Base-by-base conservation (phyloP, 2,329 filamentous ascomycete species). In the Helotiales sp. region DNA sequence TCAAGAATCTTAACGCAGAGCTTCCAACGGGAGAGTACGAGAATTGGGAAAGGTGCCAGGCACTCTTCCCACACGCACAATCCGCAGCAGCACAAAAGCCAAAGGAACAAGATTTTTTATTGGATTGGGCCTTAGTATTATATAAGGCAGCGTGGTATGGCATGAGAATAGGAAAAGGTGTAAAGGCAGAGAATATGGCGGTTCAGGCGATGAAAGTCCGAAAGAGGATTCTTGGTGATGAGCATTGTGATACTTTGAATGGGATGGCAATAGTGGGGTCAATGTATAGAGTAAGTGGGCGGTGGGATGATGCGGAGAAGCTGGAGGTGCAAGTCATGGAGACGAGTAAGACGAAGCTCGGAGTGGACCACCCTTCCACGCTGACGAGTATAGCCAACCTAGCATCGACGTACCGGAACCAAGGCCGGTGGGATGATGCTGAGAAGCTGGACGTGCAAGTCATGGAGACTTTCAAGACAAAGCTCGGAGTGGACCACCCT, bases 1-100 rank as follows among this genome's bases (percentile, higher is more conserved):
- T 80, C 32, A 63, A 62, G 28, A 75, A 71, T 43, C 70, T 81
- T 58, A 62, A 55, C 13, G 59, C 61, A 26, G 71, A 57, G 22
- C 37, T 75, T 58, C 74, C 71, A 26, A 58, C 13, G 1, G 73
- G 69, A 66, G 43, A 69, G 6, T 73, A 70, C 52, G 63, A 74
- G 62, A 71, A 72, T 63, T 74, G 71, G 73, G 50, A 8, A 47
- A 70, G n/a, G 45, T 75, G 70, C 61, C 26, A n/a, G n/a, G n/a
- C n/a, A n/a, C n/a, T n/a, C n/a, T n/a, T n/a, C n/a, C n/a, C n/a
- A n/a, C n/a, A n/a, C n/a, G n/a, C n/a, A n/a, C n/a, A n/a, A n/a
- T n/a, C n/a, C 5, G 63, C 66, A 26, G 34, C 60, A 63, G 49
- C 64, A 67, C 66, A 71, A 40, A 37, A 63, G n/a, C 71, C 69